Evolutionary conservation across 164 flowering plant species (phyloP), one percentile per base, ranked within the genome.

Genomic region (Magnolia changhungtana): DNA sequence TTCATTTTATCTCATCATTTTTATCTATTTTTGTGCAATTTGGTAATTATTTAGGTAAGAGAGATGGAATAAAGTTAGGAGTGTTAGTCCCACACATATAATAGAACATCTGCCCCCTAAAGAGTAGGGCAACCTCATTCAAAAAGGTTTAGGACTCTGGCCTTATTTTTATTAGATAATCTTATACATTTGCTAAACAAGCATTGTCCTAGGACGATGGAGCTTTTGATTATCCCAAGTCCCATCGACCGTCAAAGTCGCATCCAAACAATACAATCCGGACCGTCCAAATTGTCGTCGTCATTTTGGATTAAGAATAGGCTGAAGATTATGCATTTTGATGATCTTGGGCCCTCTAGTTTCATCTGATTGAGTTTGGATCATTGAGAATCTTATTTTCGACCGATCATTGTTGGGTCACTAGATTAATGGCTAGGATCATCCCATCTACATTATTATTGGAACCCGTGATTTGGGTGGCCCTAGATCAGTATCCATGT

Each of bases 61-160:
- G 74, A 23, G 37, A 59, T 70, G 45, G 73, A 76, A 70, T 61
- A 76, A 73, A 72, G 66, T 50, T 37, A 67, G 45, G 6, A 51
- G 50, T 19, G 7, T 58, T 58, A 72, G 18, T 64, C 19, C 58
- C 23, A 9, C 45, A 45, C 45, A 45, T 69, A 61, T 9, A 72
- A 72, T 50, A 52, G 29, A 51, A 9, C 50, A 50, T 72, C 50
- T 77, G 79, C 75, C 71, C 79, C 65, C 70, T 37, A 51, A 77
- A 77, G 65, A 64, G 69, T 64, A 77, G 75, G 11, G 27, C 71
- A 65, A 20, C 71, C 50, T 75, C 64, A 69, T 73, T 76, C 4
- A 11, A n/a, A 67, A 77, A 64, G 18, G 19, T 14, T 64, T 51
- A 8, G 20, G 51, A 52, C 64, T 21, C 37, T 13, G 2, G 51